Base-by-base conservation (phyloP, 106 monocot species). In the Dioscorea dumetorum region DNA sequence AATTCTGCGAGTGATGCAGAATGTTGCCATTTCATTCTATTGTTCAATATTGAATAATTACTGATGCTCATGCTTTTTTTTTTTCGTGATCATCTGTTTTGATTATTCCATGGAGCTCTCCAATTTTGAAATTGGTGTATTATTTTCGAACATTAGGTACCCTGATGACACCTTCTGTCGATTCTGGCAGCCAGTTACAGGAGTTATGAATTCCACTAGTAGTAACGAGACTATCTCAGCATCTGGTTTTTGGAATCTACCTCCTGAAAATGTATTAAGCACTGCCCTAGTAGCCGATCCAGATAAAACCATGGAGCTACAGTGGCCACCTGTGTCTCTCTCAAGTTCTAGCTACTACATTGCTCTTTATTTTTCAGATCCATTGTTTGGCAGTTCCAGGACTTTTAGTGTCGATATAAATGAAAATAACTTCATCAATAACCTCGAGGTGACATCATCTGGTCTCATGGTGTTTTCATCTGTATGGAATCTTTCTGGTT, bases 281-380 rank as follows among this genome's bases (percentile, higher is more conserved):
- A 88, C 80, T 70, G 93, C 87, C 53, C 35, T 92, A 10, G 70
- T 73, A n/a, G 60, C 84, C 24, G 72, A 78, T 53, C 66, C 62
- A 24, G 72, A 67, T n/a, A 77, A 73, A 58, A 48, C 65, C 11
- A 19, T 93, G 64, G 76, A 83, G 58, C 72, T 99, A 61, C 84
- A 90, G 34, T 99, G 99, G 99, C 93, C 99, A 49, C 77, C 61
- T 22, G 28, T 85, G 15, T 58, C 84, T 10, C 93, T 99, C 21
- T 78, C 72, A 48, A 85, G 63, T 18, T 75, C 89, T 58, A 83
- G 70, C 77, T 99, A 90, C 67, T 93, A 93, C 50, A 58, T 99
- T 73, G 84, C 97, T 52, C 90, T 99, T 23, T 99, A 99, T 74
- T 99, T 99, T 79, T 78, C 84, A 21, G 87, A 92, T 66, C 67